Base-by-base conservation (phyloP, 1,139 yeast genomes). In the Pichiaceae sp. region DNA sequence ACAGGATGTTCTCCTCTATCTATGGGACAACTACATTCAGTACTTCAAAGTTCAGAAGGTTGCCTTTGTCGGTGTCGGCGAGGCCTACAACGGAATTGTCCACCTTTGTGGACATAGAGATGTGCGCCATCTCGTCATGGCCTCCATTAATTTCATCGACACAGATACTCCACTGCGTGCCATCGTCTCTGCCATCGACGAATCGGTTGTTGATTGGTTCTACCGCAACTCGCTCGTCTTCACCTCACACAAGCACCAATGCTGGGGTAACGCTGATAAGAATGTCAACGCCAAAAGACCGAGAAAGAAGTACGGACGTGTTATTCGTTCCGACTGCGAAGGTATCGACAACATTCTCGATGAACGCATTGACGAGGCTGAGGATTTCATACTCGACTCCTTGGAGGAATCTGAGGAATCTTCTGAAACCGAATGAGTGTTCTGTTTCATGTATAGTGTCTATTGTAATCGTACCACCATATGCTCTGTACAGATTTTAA, bases 11-110 rank as follows among this genome's bases (percentile, higher is more conserved):
- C 56, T 86, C 34, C 61, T 83, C 16, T 84, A 84, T 53, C 53
- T 91, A 17, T 91, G 97, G 96, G 97, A 91, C 56, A 85, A 87
- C 53, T 87, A 86, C 52, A 61, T 91, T 37, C 77, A 83, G 36
- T 83, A 79, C 55, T 85, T 85, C 53, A 64, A 75, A 38, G 73
- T 85, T 36, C 66, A 74, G 34, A 83, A 83, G 46, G 57, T 93
- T 35, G 79, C 86, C 0, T 78, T 91, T 53, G 71, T 89, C 28
- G 97, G 97, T 2, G 74, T 83, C 43, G 98, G 98, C 29, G 95
- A 86, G 44, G 78, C 96, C 0, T 84, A 85, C 52, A 79, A 85
- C 37, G 85, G 96, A 1, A 72, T 89, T 31, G 93, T 89, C 2
- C 94, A 89, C 58, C 63, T 91, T 24, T 75, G 83, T 38, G 96